A percentile compares a stretch with the other conserved stretches of the same genome.
These are phyloP conservation scores for Penicillium sp. DNA, from an alignment of 2,329 filamentous ascomycete genomes.

Conservation along the genomic window DNA sequence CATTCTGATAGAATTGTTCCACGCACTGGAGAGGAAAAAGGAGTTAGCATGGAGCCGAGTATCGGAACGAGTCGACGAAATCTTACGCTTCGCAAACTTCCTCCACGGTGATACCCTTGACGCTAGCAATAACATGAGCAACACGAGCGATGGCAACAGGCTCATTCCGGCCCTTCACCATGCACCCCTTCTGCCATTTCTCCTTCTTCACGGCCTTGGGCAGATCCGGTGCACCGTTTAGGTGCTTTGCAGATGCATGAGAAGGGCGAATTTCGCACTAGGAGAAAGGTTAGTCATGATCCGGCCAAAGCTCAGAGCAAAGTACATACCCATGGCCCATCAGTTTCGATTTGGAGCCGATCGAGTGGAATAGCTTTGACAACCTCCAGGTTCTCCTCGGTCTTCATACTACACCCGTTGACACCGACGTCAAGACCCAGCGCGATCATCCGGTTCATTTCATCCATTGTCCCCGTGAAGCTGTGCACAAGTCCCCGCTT, in stretches of 20 bases:
- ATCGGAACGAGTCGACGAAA: background rate
- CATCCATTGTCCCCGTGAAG: conserved; percentile 79
- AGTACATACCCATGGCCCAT: conserved; percentile 66
- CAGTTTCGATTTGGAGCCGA: conserved; percentile 84
- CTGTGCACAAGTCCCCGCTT: conserved; percentile 81
- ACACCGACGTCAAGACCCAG: conserved; percentile 85
- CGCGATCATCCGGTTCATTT: conserved; percentile 71
- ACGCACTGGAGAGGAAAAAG: conserved; percentile 45
- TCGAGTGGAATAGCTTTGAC: conserved; percentile 71
- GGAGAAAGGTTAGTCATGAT: conserved; percentile 1
- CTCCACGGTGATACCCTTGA: conserved; percentile 70
- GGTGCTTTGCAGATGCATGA: conserved; percentile 72
- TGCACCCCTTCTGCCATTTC: conserved; percentile 74
- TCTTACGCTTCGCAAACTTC: conserved; percentile 71
- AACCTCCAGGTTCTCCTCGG: conserved; percentile 76
- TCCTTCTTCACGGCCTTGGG: conserved; percentile 91
- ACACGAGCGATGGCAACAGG: conserved; percentile 78
- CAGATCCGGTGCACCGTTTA: conserved; percentile 59
- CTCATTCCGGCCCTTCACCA: conserved; percentile 94
- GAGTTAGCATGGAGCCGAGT: conserved; percentile 17
- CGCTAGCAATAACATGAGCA: conserved; percentile 75
- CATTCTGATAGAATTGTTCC: conserved; percentile 70
- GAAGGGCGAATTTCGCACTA: conserved; percentile 82
- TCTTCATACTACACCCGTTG: conserved; percentile 95
- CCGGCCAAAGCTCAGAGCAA: background rate